Evolutionary conservation across 1,284 basidiomycete genomes (phyloP).

Genomic region (Xerocomus nothofagi): DNA sequence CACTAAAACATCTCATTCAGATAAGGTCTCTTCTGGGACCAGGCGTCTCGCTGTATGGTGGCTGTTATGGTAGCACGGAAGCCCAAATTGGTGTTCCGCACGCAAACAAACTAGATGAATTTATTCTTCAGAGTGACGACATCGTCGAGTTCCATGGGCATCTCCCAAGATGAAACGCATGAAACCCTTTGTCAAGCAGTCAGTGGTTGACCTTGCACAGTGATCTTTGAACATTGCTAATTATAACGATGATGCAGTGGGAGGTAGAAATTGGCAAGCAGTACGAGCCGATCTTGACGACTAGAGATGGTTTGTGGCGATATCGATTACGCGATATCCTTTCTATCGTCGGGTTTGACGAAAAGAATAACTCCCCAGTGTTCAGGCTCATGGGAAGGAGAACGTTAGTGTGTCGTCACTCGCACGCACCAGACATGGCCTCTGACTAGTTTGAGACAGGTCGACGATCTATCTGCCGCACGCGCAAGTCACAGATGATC

Average conservation of each 20-base stretch:
- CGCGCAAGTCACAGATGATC: conserved; percentile 7
- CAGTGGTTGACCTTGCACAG: not conserved
- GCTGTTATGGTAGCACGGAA: conserved; percentile 15
- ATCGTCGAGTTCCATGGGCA: conserved; percentile 20
- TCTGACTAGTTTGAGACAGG: conserved; percentile 4
- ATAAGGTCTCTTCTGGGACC: conserved; percentile 16
- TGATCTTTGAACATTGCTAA: not conserved
- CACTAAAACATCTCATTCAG: conserved; percentile 6
- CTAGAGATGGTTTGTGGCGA: conserved; percentile 27
- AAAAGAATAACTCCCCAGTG: conserved; percentile 6
- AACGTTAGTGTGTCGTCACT: conserved; percentile 5
- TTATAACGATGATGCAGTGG: conserved; percentile 14
- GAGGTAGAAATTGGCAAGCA: conserved; percentile 19
- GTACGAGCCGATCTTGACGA: conserved; percentile 24
- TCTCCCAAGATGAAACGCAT: conserved; percentile 5
- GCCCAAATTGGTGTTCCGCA: not conserved
- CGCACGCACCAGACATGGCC: too few species aligned
- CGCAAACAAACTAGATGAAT: conserved; percentile 2
- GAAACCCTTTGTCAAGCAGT: conserved; percentile 19
- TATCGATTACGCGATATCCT: conserved; percentile 25
- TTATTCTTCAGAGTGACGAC: not conserved
- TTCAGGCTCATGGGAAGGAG: conserved; percentile 17
- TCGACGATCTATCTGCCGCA: conserved; percentile 8
- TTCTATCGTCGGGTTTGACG: conserved; percentile 16
- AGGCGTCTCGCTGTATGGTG: not conserved